Percentiles rank a stretch among this genome's conserved stretches.
Conservation (phyloP, 2,329 filamentous ascomycete species). For the Trichoderma lentiforme region DNA sequence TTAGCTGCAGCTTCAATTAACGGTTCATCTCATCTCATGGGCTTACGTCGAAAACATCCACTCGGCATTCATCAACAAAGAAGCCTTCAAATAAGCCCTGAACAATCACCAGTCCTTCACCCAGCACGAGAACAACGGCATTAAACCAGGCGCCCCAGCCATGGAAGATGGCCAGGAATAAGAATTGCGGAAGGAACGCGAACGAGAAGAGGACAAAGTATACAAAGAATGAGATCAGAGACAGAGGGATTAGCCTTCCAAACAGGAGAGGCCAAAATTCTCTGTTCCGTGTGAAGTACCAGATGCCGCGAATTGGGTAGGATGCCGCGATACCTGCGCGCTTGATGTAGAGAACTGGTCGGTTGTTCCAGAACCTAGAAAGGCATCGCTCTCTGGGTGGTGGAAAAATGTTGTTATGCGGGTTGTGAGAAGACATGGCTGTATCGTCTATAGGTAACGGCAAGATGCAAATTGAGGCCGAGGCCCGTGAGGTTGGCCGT, state of each 20-base stretch:
- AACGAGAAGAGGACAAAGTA: slow-evolving; percentile 85
- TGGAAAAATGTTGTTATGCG: not conserved
- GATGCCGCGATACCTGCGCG: slow-evolving; percentile 47
- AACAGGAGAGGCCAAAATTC: slow-evolving; percentile 81
- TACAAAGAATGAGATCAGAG: slow-evolving; percentile 77
- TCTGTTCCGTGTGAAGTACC: slow-evolving; percentile 73
- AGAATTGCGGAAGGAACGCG: slow-evolving; percentile 83
- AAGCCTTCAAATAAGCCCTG: slow-evolving; percentile 71
- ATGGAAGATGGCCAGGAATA: slow-evolving; percentile 86
- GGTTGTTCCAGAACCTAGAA: slow-evolving; percentile 29
- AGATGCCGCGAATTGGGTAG: slow-evolving; percentile 68
- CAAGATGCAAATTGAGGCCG: not conserved
- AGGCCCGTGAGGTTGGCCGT: not conserved
- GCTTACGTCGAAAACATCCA: slow-evolving; percentile 79
- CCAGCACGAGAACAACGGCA: slow-evolving; percentile 81
- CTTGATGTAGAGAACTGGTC: slow-evolving; percentile 36
- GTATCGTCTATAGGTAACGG: not conserved
- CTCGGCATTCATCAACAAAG: slow-evolving; percentile 74
- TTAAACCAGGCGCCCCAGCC: slow-evolving; percentile 86
- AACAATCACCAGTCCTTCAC: slow-evolving; percentile 71
- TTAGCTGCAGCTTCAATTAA: not conserved
- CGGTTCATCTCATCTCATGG: not conserved
- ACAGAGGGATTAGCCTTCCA: slow-evolving; percentile 73
- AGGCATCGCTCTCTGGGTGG: not conserved
- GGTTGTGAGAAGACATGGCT: not conserved